Evolutionary conservation across 2,329 filamentous ascomycete genomes (phyloP), one percentile per base, ranked within the genome.

Genomic region (Tolypocladium guangdongense): DNA sequence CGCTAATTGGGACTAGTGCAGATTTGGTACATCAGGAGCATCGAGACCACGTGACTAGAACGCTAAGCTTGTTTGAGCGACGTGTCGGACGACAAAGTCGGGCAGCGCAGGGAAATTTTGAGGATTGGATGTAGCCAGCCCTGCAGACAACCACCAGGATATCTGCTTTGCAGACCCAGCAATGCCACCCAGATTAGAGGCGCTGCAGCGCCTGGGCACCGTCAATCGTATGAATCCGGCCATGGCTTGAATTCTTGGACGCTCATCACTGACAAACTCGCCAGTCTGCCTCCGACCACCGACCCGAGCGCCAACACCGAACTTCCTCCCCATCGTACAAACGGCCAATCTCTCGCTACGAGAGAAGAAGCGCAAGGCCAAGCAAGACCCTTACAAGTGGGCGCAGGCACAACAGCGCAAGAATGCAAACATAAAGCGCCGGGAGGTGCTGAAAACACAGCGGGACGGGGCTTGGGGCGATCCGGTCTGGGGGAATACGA

Each of bases 321-420:
- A 73, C 62, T 74, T 76, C 63, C 72, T 86, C 62, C 77, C 82
- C 62, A 66, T 84, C 66, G 72, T 80, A 60, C 82, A 88, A 60
- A 81, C 81, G 57, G 85, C 87, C 50, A 82, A 81, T 60, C 67
- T 84, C 24, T 81, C 82, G 39, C 72, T 73, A 51, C 77, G 82
- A 59, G 80, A 87, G 59, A 81, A 81, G 71, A 83, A 83, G 66
- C 78, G 81, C 56, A 77, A 80, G 57, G 80, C 80, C 55, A 83
- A 86, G 66, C 81, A 82, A 65, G 90, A 97, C 62, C 90, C 90
- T 0, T 96, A 95, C 66, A 78, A 85, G 55, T 81, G 87, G 70
- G 86, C 86, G 3, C 89, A 95, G 70, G 84, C 88, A 35, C 82
- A 87, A 63, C 88, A 90, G 66, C 85, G 89, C 57, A 95, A 92